Evolutionary conservation across 257 asterid genomes (phyloP).

Genomic region (Pogostemon cablin): DNA sequence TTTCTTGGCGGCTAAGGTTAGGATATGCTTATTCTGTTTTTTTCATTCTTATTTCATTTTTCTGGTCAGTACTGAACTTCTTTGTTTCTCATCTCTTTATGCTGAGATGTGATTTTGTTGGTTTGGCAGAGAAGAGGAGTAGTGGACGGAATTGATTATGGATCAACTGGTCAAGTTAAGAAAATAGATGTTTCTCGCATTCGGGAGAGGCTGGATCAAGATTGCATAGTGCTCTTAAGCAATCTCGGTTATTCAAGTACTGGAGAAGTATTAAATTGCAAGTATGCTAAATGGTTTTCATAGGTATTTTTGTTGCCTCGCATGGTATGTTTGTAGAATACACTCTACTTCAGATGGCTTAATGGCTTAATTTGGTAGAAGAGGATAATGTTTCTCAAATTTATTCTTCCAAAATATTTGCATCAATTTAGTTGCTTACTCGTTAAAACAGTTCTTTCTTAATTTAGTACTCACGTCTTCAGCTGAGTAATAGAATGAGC

Average conservation of each 20-base stretch:
- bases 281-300: constrained; percentile 76
- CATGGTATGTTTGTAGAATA: constrained; percentile 35
- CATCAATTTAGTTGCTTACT: constrained; percentile 5
- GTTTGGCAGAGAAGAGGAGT: constrained; percentile 94
- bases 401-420: constrained; percentile 15
- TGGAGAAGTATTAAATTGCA: constrained; percentile 98
- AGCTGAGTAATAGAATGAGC: neutral
- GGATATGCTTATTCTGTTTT: constrained; percentile 21
- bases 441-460: neutral
- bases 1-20: constrained; percentile 87
- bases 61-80: neutral
- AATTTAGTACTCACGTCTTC: constrained; percentile 8
- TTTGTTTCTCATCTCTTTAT: neutral
- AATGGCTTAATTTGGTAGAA: constrained; percentile 21
- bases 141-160: constrained; percentile 88
- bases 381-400: constrained; percentile 19
- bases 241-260: constrained; percentile 96
- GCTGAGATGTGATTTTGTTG: constrained; percentile 27
- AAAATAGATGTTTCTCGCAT: constrained; percentile 88
- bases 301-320: constrained; percentile 64
- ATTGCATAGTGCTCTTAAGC: constrained; percentile 74
- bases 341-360: constrained; percentile 20
- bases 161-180: constrained; percentile 94
- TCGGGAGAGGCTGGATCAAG: constrained; percentile 86
- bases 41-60: neutral